Base-by-base conservation (phyloP, 805 yeast genomes). In the Suhomyces sp. region DNA sequence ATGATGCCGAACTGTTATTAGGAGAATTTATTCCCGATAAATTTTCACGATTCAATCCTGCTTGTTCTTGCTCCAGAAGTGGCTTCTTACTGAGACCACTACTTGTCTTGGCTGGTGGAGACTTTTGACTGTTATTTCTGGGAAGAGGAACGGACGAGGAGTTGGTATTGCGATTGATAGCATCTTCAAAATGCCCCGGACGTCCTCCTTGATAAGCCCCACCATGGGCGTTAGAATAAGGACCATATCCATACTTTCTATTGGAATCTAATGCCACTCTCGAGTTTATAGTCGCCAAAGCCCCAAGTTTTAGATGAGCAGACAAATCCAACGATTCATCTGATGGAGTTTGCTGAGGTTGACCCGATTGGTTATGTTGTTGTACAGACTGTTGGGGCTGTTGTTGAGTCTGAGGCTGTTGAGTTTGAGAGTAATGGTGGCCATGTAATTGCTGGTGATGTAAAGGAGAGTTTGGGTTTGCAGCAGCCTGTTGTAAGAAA, bases 221-320 rank as follows among this genome's bases (percentile, higher is more conserved):
- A 14, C 33, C 33, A 23, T 31, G 23, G 21, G 19, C 19, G 15
- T 31, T 32, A 19, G 25, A 29, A 21, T 42, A 42, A 5, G 38
- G 43, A 6, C 25, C 28, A 9, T 35, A 26, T 7, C 29, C 33
- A 25, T 44, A 47, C 43, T 65, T 67, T 42, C 67, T 60, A 43
- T 55, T 63, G 12, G 67, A 63, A 46, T 68, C 74, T 42, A 68
- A 56, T 1, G 71, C 73, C 25, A 68, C 78, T 15, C 85, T 56
- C 6, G 74, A 70, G 54, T 77, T 77, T 42, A 79, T 80, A 3
- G 87, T 80, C 17, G 81, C 74, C 37, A 81, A 65, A 0, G 87
- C 87, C 4, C 83, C 83, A 44, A 81, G 60, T 51, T 81, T 81
- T 56, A 75, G 58, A 38, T 60, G 63, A n/a, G 63, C 52, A 27